Base-by-base conservation (phyloP, 2,329 filamentous ascomycete species). In the Colletotrichum sp. region DNA sequence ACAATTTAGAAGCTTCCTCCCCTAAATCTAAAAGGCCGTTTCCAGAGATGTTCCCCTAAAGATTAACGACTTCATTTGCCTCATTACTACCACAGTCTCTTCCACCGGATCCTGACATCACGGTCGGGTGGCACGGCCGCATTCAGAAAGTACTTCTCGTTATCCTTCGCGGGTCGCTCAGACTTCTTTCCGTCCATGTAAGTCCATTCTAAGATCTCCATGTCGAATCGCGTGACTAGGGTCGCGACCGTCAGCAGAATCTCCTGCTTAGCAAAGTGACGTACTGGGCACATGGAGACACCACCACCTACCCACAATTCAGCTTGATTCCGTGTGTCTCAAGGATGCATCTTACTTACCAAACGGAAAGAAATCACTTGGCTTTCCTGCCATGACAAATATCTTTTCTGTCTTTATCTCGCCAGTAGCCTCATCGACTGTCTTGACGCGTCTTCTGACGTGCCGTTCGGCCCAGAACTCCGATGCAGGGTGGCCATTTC, bases 201-300 rank as follows among this genome's bases (percentile, higher is more conserved):
- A 3, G 64, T 70, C 75, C 72, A 76, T 18, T 75, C 75, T 13
- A 73, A 38, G 61, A 83, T 78, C 64, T 83, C 79, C 15, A 84
- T 74, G 33, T 84, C 82, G 29, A 82, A 83, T 8, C 55, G 74
- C 3, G 74, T 70, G 2, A 83, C 69, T 4, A 84, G 38, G 31
- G 82, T 73, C 9, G 82, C 83, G 3, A 84, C 58, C 2, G 79
- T 78, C 13, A 81, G 51, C 11, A 86, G 74, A 33, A 86, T 82
- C 77, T 85, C 82, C 57, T 80, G 79, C 75, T 86, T 86, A 1
- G 84, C 83, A 74, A 86, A 83, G 61, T 81, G 77, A 0, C 84
- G 79, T 4, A 84, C 84, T 4, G 85, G 82, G 63, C 84, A 87
- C 8, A 83, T 80, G 2, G 77, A 75, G 0, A 74, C 54, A 0